Conservation (phyloP, 352 stramenopile genomes). For the Globisporangium sylvaticum region DNA sequence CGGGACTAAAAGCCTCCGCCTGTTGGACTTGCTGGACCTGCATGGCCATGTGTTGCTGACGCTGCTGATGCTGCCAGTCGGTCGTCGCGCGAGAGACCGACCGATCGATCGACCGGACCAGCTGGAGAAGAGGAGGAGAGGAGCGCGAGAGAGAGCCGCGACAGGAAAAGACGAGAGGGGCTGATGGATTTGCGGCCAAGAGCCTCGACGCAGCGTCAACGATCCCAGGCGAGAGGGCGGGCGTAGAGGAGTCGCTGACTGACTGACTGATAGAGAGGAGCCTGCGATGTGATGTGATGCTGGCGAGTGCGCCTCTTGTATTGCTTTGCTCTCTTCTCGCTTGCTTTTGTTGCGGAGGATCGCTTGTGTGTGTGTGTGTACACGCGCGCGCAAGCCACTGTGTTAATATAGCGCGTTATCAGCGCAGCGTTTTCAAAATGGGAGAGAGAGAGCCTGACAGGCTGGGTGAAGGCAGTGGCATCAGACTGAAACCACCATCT, state of each 20-base stretch:
- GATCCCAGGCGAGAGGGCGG: background rate
- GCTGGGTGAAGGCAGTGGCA: background rate
- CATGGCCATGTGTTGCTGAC: constrained; percentile 12
- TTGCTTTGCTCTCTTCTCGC: no score
- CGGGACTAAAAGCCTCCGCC: background rate
- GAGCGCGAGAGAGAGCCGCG: background rate
- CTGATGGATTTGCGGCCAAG: background rate
- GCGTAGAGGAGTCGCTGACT: background rate
- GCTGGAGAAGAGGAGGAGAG: background rate
- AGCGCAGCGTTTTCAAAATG: background rate
- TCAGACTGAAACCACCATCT: background rate
- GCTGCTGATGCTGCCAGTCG: background rate
- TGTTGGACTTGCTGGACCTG: background rate
- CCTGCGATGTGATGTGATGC: background rate
- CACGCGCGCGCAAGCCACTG: no score
- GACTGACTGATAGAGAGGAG: no score
- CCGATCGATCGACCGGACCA: background rate
- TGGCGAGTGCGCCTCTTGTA: background rate
- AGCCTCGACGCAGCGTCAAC: background rate
- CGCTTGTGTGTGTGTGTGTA: background rate
- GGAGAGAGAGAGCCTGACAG: background rate
- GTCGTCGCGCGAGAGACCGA: background rate
- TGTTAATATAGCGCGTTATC: no score
- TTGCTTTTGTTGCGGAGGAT: background rate
- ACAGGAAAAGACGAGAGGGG: background rate